A percentile compares a stretch with the other conserved stretches of the same genome.
Conservation (phyloP, 805 yeast species). For the Suhomyces kilbournensis region DNA sequence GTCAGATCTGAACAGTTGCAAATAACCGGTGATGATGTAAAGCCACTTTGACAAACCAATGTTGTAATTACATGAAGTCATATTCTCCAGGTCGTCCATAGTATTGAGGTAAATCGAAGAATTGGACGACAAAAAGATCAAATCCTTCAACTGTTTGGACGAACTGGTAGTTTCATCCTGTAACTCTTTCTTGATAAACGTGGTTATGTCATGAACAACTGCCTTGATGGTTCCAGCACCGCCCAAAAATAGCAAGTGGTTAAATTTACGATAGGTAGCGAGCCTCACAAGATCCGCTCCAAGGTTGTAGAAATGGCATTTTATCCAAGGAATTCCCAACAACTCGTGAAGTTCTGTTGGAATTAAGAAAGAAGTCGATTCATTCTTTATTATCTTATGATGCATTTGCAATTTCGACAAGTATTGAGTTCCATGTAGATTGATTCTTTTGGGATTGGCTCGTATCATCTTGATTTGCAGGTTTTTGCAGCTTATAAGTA, state of each 20-base stretch:
- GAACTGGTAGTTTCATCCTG: constrained; percentile 10
- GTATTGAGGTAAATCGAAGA: constrained; percentile 7
- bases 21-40: constrained; percentile 26
- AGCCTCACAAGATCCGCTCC: constrained; percentile 35
- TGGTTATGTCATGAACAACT: constrained; percentile 31
- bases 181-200: constrained; percentile 30
- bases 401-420: constrained; percentile 1
- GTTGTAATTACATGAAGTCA: constrained; percentile 7
- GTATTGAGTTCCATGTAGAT: constrained; percentile 1
- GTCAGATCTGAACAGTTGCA: constrained; percentile 20
- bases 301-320: constrained; percentile 30
- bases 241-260: constrained; percentile 21
- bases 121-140: constrained; percentile 13
- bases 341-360: constrained; percentile 9
- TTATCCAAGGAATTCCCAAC: constrained; percentile 24
- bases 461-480: not conserved
- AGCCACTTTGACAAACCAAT: constrained; percentile 17
- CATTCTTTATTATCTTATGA: not conserved
- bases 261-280: constrained; percentile 31
- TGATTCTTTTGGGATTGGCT: constrained; percentile 1
- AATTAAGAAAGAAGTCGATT: constrained; percentile 1
- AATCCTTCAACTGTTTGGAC: constrained; percentile 19
- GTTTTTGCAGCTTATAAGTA: not conserved
- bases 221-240: constrained; percentile 35
- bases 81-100: not conserved